Percentiles rank a stretch among this genome's conserved stretches.
Evolutionary conservation across 2,329 filamentous ascomycete species (phyloP).

Genomic region (Acephala macrosclerotiorum): DNA sequence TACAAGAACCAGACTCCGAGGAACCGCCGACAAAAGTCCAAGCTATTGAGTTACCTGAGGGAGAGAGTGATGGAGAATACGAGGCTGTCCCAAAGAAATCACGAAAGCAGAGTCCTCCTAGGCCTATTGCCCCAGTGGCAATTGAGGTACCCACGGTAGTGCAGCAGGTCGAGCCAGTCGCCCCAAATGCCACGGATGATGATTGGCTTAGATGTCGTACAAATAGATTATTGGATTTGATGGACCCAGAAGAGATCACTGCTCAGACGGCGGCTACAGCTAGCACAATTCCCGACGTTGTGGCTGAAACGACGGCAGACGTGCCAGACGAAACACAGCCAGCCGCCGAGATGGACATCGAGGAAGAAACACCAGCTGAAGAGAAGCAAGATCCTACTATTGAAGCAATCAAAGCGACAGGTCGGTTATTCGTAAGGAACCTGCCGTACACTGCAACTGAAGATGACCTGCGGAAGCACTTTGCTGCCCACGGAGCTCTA

Average conservation of each 20-base stretch:
- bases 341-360: conserved; percentile 29
- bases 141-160: conserved; percentile 10
- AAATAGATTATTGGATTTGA: conserved; percentile 82
- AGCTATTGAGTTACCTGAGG: conserved; percentile 54
- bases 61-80: conserved; percentile 78
- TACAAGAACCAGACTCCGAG: conserved; percentile 53
- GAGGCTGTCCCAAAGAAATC: conserved; percentile 67
- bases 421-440: conserved; percentile 88
- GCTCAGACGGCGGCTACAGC: conserved; percentile 30
- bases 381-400: conserved; percentile 48
- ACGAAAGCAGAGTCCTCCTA: conserved; percentile 43
- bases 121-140: conserved; percentile 12
- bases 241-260: conserved; percentile 59
- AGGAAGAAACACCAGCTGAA: conserved; percentile 29
- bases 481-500: conserved; percentile 75
- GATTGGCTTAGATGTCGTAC: conserved; percentile 94
- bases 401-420: conserved; percentile 73
- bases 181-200: conserved; percentile 55
- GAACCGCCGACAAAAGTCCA: conserved; percentile 51
- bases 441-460: conserved; percentile 82
- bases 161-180: conserved; percentile 34
- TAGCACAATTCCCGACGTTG: conserved; percentile 19
- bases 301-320: conserved; percentile 22
- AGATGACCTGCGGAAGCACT: conserved; percentile 76
- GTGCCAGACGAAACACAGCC: conserved; percentile 19